Percentiles rank a stretch among this genome's conserved stretches.
These are phyloP conservation scores for Ilyonectria robusta DNA, from an alignment of 2,329 filamentous ascomycete species.

Conservation along the genomic window DNA sequence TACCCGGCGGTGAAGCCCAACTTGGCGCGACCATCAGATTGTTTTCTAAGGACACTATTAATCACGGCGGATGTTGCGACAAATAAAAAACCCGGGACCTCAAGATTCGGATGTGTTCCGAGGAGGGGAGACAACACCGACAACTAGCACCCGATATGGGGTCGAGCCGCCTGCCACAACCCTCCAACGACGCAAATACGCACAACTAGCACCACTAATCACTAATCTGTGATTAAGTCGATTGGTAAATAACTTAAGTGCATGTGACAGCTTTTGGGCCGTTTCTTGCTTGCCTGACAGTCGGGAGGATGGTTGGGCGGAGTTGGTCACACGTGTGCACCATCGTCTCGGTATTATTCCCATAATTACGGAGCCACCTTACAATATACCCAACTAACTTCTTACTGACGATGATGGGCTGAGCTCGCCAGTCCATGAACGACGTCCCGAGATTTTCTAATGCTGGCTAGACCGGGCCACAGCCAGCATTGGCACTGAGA, in stretches of 20 bases:
- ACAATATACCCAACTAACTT: too few species aligned
- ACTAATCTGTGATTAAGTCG: neutral
- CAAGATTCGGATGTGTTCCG: neutral
- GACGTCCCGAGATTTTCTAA: neutral
- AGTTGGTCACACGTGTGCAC: neutral
- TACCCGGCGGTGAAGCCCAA: slow-evolving; percentile 27
- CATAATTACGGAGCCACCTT: neutral
- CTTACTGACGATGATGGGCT: neutral
- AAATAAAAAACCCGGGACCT: neutral
- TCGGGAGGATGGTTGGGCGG: neutral
- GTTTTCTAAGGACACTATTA: neutral
- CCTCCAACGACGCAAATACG: neutral
- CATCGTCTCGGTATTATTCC: neutral
- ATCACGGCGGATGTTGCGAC: slow-evolving; percentile 7
- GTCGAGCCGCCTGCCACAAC: slow-evolving; percentile 1
- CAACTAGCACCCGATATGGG: neutral
- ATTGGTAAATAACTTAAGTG: neutral
- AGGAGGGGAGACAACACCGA: neutral
- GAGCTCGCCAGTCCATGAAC: too few species aligned
- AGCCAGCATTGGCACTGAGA: neutral
- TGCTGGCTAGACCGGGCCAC: too few species aligned
- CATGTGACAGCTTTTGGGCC: neutral
- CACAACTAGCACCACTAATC: neutral
- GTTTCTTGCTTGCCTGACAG: neutral
- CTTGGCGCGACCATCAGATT: neutral